phyloP scores from a whole-genome alignment of 257 asterid species.

The Nicotiana undulata region DNA sequence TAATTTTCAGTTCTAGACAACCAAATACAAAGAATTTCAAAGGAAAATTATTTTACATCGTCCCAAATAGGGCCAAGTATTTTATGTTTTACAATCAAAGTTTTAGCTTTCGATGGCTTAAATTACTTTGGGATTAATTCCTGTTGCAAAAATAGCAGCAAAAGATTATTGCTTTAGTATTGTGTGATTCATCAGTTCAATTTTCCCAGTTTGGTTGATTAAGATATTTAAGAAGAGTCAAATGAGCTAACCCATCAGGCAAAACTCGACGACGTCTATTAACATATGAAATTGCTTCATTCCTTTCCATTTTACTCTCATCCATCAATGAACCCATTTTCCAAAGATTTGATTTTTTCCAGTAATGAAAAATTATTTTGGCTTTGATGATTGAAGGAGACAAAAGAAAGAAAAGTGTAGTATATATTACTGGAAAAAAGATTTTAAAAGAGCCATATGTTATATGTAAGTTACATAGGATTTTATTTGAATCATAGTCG shows the following conservation, averaged over 20 bases:
- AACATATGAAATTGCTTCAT: too few relatives aligned
- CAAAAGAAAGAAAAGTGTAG: too few relatives aligned
- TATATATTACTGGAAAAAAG: too few relatives aligned
- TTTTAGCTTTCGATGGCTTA: too few relatives aligned
- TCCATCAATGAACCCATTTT: constrained; percentile 40
- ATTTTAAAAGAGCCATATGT: too few relatives aligned
- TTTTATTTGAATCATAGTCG: not conserved
- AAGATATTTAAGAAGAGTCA: too few relatives aligned
- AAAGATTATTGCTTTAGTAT: not conserved
- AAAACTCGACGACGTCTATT: too few relatives aligned
- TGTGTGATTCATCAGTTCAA: not conserved
- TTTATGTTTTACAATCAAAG: too few relatives aligned
- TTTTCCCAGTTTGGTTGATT: not conserved
- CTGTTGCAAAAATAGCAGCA: not conserved
- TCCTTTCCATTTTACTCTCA: too few relatives aligned
- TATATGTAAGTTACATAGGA: not conserved
- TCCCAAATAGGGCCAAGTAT: not conserved
- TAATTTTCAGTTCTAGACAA: not conserved
- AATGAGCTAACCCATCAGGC: too few relatives aligned
- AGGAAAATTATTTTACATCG: not conserved
- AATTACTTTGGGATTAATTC: not conserved
- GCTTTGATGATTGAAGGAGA: too few relatives aligned
- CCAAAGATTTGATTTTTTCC: not conserved
- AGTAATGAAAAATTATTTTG: not conserved
- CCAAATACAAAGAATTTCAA: not conserved